Base-by-base conservation (phyloP, 176 grass and related monocot genomes). In the Aegilops tauschii region DNA sequence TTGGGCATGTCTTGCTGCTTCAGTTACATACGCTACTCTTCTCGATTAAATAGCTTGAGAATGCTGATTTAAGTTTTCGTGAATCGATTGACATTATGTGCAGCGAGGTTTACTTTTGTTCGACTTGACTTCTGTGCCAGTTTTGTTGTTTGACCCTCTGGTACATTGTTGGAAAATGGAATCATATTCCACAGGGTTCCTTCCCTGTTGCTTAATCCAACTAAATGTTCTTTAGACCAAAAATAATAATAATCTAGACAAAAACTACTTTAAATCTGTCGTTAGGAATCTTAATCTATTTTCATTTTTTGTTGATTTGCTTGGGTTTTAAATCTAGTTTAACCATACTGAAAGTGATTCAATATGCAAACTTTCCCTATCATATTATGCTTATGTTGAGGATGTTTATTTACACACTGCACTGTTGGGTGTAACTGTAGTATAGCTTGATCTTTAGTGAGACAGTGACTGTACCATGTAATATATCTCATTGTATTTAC, bases 401-500 rank as follows among this genome's bases (percentile, higher is more conserved):
- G 29, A 65, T 73, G n/a, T 23, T 85, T 8, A 5, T 29, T 69
- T 61, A 25, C 45, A 71, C 40, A 77, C 68, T 65, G 9, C 5
- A 6, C 49, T 47, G 14, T 16, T 49, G 2, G 12, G 4, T 40
- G 32, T 40, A 83, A 42, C 39, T 39, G 4, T 69, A 16, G 13
- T 39, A 8, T 79, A 40, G 6, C 59, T 90, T 14, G 3, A 9
- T 56, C 23, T 30, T 21, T 45, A 42, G 70, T 45, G 39, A 73
- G 70, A 1, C n/a, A 87, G 20, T 61, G 67, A 18, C n/a, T 17
- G n/a, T 74, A 77, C 13, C 12, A 45, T 44, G 0, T 80, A 76
- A 44, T 62, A 50, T 61, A 50, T 85, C 80, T 75, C 20, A 21
- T 27, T 67, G 20, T 23, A 84, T 82, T 79, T 76, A 7, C 69